phyloP scores from a whole-genome alignment of 1,284 basidiomycete genomes.

The Cerrena zonata region DNA sequence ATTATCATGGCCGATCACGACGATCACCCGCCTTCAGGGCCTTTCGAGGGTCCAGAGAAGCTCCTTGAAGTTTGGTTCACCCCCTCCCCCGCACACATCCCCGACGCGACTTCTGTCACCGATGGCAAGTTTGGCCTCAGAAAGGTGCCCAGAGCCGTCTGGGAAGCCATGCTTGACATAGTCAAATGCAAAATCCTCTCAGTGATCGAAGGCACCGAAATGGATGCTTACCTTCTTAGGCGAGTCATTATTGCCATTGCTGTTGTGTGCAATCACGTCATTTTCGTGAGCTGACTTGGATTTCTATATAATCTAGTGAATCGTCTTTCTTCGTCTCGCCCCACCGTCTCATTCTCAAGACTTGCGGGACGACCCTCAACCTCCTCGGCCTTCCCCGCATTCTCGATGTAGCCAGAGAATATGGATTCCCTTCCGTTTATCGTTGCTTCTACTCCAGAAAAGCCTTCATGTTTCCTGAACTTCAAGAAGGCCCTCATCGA shows the following conservation, averaged over 20 bases:
- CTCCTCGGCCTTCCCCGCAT: slow-evolving; percentile 89
- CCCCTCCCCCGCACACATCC: slow-evolving; percentile 61
- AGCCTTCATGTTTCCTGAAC: slow-evolving; percentile 98
- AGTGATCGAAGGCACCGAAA: slow-evolving; percentile 79
- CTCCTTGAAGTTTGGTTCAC: slow-evolving; percentile 98
- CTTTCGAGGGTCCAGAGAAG: slow-evolving; percentile 91
- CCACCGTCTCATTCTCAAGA: slow-evolving; percentile 96
- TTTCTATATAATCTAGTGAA: slow-evolving; percentile 57
- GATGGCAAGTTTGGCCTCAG: slow-evolving; percentile 65
- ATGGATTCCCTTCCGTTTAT: slow-evolving; percentile 70
- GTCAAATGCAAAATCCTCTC: slow-evolving; percentile 97
- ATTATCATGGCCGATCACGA: slow-evolving; percentile 22
- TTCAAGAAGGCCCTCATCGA: slow-evolving; percentile 87
- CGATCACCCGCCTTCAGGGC: slow-evolving; percentile 38
- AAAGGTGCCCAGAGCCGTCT: slow-evolving; percentile 69
- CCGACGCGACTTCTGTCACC: slow-evolving; percentile 34
- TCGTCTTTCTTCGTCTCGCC: slow-evolving; percentile 95
- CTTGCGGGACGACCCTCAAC: slow-evolving; percentile 97
- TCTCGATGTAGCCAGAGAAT: slow-evolving; percentile 79
- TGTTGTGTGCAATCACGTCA: neutral
- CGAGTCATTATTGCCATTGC: slow-evolving; percentile 33
- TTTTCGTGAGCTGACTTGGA: slow-evolving; percentile 1
- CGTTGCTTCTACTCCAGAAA: slow-evolving; percentile 97
- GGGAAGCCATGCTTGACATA: slow-evolving; percentile 97
- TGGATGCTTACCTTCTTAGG: slow-evolving; percentile 95